Percentiles rank a stretch among this genome's conserved stretches.
phyloP scores from a whole-genome alignment of 345 rosid species.

The Atalantia buxifolia region DNA sequence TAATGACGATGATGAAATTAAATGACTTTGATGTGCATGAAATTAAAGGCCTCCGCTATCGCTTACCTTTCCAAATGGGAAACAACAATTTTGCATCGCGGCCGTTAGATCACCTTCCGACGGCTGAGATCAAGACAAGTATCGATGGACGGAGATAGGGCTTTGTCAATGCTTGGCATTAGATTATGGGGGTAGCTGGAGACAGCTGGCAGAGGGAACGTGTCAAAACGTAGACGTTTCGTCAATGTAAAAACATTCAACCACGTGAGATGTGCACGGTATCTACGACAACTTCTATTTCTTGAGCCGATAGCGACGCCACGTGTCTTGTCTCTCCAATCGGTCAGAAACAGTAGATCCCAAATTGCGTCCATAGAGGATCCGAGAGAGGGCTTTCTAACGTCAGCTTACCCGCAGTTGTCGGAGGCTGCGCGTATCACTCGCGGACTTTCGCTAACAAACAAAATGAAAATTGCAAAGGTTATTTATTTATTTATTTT shows the following conservation, averaged over 20 bases:
- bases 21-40: neutral
- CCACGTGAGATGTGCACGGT: conserved; percentile 26
- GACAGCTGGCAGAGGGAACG: neutral
- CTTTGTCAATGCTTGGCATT: conserved; percentile 3
- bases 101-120: neutral
- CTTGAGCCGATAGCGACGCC: conserved; percentile 18
- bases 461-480: too few relatives aligned
- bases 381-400: neutral
- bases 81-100: neutral
- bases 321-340: conserved; percentile 7
- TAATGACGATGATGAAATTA: neutral
- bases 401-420: neutral
- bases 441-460: neutral
- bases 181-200: neutral
- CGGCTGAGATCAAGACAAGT: neutral
- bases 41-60: neutral
- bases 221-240: conserved; percentile 22
- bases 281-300: neutral
- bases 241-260: neutral
- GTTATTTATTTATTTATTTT: too few relatives aligned
- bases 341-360: neutral
- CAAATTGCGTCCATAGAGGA: neutral
- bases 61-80: neutral
- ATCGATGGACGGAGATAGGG: neutral
- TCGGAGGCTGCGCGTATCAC: neutral